These are phyloP conservation scores for Fraxinus baroniana DNA, from an alignment of 305 asterid species.

Conservation along the genomic window DNA sequence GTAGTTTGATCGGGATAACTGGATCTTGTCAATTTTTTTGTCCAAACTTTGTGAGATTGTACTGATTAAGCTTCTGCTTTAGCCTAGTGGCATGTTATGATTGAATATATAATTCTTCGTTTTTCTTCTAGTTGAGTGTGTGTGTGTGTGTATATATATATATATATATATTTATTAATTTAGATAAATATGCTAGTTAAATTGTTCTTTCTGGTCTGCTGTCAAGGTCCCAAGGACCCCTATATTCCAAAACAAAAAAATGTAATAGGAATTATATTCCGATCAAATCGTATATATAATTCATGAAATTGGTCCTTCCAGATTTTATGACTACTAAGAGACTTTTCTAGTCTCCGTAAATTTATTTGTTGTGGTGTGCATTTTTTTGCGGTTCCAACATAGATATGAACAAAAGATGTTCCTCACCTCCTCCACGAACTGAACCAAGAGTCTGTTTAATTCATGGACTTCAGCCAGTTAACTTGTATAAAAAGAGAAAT, in stretches of 20 bases:
- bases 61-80: background rate
- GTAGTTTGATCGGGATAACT: background rate
- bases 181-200: background rate
- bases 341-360: slow-evolving; percentile 5
- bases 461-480: background rate
- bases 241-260: background rate
- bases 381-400: background rate
- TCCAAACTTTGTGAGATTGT: background rate
- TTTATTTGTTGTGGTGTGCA: background rate
- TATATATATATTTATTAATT: no score
- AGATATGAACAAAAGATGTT: slow-evolving; percentile 4
- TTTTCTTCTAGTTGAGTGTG: background rate
- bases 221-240: background rate
- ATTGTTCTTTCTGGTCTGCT: background rate
- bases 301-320: background rate
- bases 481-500: background rate
- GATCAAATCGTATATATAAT: background rate
- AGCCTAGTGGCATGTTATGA: background rate
- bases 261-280: background rate
- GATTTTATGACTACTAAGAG: slow-evolving; percentile 4
- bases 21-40: background rate
- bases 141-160: no score
- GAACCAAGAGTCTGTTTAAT: background rate
- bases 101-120: background rate
- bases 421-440: background rate